phyloP scores from a whole-genome alignment of 1,139 yeast genomes.

The Kodamaea fungicola region DNA sequence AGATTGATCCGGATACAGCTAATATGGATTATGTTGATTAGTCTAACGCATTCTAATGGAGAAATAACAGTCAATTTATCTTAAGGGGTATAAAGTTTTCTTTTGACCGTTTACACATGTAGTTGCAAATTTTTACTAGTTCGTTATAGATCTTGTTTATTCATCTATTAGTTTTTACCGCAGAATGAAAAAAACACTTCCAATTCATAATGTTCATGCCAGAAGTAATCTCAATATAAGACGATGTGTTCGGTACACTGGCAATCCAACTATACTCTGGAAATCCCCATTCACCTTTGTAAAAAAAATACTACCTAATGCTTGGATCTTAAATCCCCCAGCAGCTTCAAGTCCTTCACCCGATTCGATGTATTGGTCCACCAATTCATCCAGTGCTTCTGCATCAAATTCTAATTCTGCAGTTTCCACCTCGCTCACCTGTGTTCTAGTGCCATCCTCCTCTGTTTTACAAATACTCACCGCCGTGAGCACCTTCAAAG shows the following conservation, averaged over 20 bases:
- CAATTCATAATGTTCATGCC: slow-evolving; percentile 1
- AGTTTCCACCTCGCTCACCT: slow-evolving; percentile 13
- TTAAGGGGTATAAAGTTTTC: too few relatives aligned
- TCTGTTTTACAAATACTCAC: slow-evolving; percentile 51
- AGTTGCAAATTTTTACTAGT: too few relatives aligned
- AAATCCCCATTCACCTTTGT: slow-evolving; percentile 71
- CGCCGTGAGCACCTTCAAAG: slow-evolving; percentile 64
- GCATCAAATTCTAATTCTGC: slow-evolving; percentile 30
- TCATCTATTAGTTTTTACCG: too few relatives aligned
- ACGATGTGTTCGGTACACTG: slow-evolving; percentile 55
- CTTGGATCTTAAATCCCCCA: slow-evolving; percentile 90
- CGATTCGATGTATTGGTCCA: slow-evolving; percentile 59
- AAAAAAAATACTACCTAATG: slow-evolving; percentile 63
- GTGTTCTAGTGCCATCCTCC: slow-evolving; percentile 15
- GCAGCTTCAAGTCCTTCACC: slow-evolving; percentile 83
- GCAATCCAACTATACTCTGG: slow-evolving; percentile 87
- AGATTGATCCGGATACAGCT: background rate
- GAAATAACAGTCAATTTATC: too few relatives aligned
- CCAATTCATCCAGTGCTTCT: slow-evolving; percentile 46
- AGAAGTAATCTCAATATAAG: slow-evolving; percentile 24
- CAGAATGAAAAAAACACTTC: too few relatives aligned
- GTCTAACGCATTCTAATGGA: too few relatives aligned
- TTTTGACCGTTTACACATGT: too few relatives aligned
- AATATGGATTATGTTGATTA: too few relatives aligned
- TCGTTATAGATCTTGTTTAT: too few relatives aligned